Percentiles rank a stretch among this genome's conserved stretches.
Evolutionary conservation across 1,284 basidiomycete species (phyloP).

Genomic region (Microbotryum scabiosae): DNA sequence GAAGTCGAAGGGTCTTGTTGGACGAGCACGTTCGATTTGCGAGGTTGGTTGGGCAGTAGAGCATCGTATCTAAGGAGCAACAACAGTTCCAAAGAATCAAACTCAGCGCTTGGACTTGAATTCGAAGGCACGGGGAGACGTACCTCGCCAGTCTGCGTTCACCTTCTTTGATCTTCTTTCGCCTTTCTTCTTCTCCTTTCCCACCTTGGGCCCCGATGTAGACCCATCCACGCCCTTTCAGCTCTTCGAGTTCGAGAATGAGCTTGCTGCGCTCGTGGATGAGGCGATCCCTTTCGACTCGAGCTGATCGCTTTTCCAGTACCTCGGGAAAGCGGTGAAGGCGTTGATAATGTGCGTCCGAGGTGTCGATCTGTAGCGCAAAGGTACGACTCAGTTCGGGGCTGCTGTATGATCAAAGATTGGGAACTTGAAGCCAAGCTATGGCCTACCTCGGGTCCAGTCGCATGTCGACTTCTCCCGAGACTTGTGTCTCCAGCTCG

Average conservation of each 20-base stretch:
- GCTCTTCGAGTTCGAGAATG: constrained; percentile 29
- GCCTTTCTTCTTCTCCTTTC: constrained; percentile 19
- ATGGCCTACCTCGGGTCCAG: no score
- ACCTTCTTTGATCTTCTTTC: constrained; percentile 12
- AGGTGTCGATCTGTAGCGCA: constrained; percentile 24
- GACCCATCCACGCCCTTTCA: constrained; percentile 21
- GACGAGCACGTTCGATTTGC: constrained; percentile 28
- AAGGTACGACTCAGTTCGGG: no score
- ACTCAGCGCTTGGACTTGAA: neutral
- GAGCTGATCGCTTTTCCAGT: constrained; percentile 34
- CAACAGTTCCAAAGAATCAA: neutral
- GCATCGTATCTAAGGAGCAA: constrained; percentile 19
- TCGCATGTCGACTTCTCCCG: no score
- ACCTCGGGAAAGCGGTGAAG: constrained; percentile 35
- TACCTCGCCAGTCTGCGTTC: constrained; percentile 18
- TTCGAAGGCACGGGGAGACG: neutral
- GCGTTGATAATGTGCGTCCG: constrained; percentile 32
- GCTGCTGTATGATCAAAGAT: no score
- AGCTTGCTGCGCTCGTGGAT: constrained; percentile 34
- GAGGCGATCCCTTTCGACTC: constrained; percentile 35
- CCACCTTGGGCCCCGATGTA: constrained; percentile 16
- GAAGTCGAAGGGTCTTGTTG: neutral
- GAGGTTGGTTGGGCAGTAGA: constrained; percentile 29
- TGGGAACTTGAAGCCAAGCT: no score
- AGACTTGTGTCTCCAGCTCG: no score